Conservation (phyloP, 352 stramenopile species). For the Aphanomyces invadans region DNA sequence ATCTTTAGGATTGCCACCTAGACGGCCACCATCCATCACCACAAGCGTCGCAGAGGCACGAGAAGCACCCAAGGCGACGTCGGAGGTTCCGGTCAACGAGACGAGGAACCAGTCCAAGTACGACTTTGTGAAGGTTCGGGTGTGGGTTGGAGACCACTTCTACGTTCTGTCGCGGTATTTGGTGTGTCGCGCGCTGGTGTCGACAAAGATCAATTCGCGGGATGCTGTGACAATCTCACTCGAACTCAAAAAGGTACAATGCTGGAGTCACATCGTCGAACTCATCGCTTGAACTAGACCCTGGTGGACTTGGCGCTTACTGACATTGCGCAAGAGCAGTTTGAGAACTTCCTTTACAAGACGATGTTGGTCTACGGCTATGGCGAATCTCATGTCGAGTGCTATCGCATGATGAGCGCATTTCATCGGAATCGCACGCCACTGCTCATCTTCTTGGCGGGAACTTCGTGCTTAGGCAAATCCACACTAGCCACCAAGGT, state of each 20-base stretch:
- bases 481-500: conserved; percentile 85
- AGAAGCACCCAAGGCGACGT: neutral
- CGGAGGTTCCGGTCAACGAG: conserved; percentile 36
- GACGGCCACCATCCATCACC: neutral
- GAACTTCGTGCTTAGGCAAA: conserved; percentile 77
- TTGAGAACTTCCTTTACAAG: conserved; percentile 87
- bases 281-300: conserved; percentile 35
- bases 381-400: conserved; percentile 69
- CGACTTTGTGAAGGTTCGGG: conserved; percentile 85
- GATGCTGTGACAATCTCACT: conserved; percentile 84
- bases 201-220: conserved; percentile 81
- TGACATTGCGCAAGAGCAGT: conserved; percentile 84
- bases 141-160: conserved; percentile 84
- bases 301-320: conserved; percentile 77
- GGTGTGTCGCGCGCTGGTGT: conserved; percentile 73
- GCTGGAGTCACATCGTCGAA: neutral
- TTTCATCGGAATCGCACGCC: conserved; percentile 80
- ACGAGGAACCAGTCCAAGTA: conserved; percentile 87
- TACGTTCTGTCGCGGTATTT: conserved; percentile 85
- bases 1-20: neutral
- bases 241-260: conserved; percentile 81
- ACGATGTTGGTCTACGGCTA: conserved; percentile 86
- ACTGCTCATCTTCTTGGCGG: conserved; percentile 75
- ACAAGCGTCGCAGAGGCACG: neutral
- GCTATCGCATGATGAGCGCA: conserved; percentile 85